Percentiles rank a stretch among this genome's conserved stretches.
phyloP scores from a whole-genome alignment of 805 yeast genomes.

The Debaryomyces maramus region DNA sequence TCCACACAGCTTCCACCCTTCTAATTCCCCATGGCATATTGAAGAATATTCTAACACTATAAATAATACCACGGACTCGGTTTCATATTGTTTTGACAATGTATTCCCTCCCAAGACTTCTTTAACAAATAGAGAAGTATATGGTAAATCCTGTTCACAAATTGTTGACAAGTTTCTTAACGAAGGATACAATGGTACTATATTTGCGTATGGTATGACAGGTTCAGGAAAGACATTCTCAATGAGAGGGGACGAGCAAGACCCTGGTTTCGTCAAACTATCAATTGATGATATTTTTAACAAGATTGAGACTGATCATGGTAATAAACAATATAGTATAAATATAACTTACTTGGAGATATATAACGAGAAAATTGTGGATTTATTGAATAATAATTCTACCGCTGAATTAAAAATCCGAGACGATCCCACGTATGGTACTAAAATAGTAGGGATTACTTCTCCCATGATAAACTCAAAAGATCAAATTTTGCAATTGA shows the following conservation, averaged over 20 bases:
- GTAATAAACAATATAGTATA: slow-evolving; percentile 43
- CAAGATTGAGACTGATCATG: slow-evolving; percentile 31
- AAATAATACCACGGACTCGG: slow-evolving; percentile 54
- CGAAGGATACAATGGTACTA: slow-evolving; percentile 82
- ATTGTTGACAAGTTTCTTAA: slow-evolving; percentile 52
- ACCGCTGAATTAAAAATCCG: slow-evolving; percentile 66
- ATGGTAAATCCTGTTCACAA: slow-evolving; percentile 53
- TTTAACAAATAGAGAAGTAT: slow-evolving; percentile 58
- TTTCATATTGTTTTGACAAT: slow-evolving; percentile 68
- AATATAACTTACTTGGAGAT: slow-evolving; percentile 78
- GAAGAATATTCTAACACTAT: slow-evolving; percentile 42
- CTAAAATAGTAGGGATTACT: slow-evolving; percentile 70
- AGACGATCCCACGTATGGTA: slow-evolving; percentile 73
- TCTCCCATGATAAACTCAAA: slow-evolving; percentile 58
- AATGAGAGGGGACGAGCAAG: slow-evolving; percentile 68
- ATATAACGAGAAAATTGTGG: slow-evolving; percentile 84
- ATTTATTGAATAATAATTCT: slow-evolving; percentile 52
- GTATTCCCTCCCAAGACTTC: slow-evolving; percentile 59
- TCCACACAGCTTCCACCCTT: slow-evolving; percentile 48
- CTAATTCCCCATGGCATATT: slow-evolving; percentile 46
- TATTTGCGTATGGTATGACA: slow-evolving; percentile 94
- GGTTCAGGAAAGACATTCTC: slow-evolving; percentile 90
- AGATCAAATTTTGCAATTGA: slow-evolving; percentile 58
- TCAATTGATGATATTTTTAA: slow-evolving; percentile 63
- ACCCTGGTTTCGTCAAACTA: slow-evolving; percentile 71